A percentile compares a stretch with the other conserved stretches of the same genome.
Evolutionary conservation across 768 basidiomycete genomes (phyloP).

Genomic region (Lactarius akahatsu): DNA sequence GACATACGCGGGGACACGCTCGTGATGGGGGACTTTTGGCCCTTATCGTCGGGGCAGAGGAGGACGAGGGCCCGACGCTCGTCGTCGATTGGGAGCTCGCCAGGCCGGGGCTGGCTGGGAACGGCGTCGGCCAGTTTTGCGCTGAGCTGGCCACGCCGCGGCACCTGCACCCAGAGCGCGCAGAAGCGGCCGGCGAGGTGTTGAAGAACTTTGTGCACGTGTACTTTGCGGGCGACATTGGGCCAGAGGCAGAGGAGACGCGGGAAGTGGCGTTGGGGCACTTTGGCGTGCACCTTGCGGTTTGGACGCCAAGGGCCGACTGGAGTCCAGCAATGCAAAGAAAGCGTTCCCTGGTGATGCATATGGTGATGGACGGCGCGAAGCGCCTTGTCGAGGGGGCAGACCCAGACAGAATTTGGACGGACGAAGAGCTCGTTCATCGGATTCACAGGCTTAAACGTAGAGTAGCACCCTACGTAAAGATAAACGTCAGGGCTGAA

Average conservation of each 20-base stretch:
- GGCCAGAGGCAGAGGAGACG: slow-evolving; percentile 34
- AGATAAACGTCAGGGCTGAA: neutral
- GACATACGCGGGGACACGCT: slow-evolving; percentile 35
- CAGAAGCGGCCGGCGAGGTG: slow-evolving; percentile 39
- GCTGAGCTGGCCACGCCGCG: slow-evolving; percentile 56
- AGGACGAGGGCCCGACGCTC: slow-evolving; percentile 35
- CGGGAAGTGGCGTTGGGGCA: slow-evolving; percentile 45
- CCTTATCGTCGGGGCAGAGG: slow-evolving; percentile 48
- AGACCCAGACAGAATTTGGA: slow-evolving; percentile 19
- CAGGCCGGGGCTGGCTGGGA: slow-evolving; percentile 54
- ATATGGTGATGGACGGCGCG: slow-evolving; percentile 53
- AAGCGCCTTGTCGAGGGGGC: slow-evolving; percentile 38
- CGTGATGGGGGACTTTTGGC: slow-evolving; percentile 74
- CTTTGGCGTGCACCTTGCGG: slow-evolving; percentile 55
- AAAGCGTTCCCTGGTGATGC: slow-evolving; percentile 48
- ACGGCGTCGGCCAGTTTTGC: slow-evolving; percentile 64
- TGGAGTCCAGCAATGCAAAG: slow-evolving; percentile 50
- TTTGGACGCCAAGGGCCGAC: slow-evolving; percentile 46
- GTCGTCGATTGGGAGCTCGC: slow-evolving; percentile 68
- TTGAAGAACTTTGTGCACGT: slow-evolving; percentile 46
- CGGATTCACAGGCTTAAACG: slow-evolving; percentile 7
- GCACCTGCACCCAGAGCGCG: slow-evolving; percentile 46
- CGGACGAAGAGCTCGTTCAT: slow-evolving; percentile 19
- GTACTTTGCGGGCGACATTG: slow-evolving; percentile 39
- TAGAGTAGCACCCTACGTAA: neutral